These are phyloP conservation scores for Agaricus subrufescens DNA, from an alignment of 768 basidiomycete species.

Conservation along the genomic window DNA sequence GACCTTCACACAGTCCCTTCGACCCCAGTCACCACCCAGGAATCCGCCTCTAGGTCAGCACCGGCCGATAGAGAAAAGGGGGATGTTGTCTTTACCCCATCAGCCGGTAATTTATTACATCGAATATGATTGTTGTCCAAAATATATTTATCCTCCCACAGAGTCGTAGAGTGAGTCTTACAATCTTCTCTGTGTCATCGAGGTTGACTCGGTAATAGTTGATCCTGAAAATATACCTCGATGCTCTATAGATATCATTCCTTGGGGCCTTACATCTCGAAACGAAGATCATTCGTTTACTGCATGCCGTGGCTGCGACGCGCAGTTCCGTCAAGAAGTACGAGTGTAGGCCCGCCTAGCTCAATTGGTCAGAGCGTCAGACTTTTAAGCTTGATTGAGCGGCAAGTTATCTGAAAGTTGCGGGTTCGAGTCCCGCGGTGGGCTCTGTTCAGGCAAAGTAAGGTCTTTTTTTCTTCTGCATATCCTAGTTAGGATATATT, in stretches of 20 bases:
- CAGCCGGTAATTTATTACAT: conserved; percentile 4
- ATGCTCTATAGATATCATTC: too few species aligned
- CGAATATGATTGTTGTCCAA: background rate
- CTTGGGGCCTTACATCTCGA: too few species aligned
- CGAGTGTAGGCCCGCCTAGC: background rate
- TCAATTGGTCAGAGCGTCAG: conserved; percentile 10
- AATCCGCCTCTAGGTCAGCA: background rate
- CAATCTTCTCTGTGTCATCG: background rate
- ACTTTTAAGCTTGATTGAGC: background rate
- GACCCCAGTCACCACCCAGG: background rate
- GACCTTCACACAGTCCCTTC: background rate
- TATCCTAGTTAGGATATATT: background rate
- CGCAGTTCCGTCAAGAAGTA: background rate
- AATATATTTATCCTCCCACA: background rate
- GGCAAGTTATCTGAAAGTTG: background rate
- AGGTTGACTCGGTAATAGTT: too few species aligned
- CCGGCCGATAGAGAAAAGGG: background rate
- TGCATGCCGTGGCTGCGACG: background rate
- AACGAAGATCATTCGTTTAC: too few species aligned
- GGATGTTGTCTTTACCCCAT: background rate
- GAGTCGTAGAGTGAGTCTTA: background rate
- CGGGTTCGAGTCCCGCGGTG: conserved; percentile 8
- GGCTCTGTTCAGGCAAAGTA: background rate
- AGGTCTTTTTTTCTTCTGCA: background rate
- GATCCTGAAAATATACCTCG: too few species aligned